phyloP scores from a whole-genome alignment of 805 yeast species.

The Ogataea methylovora region DNA sequence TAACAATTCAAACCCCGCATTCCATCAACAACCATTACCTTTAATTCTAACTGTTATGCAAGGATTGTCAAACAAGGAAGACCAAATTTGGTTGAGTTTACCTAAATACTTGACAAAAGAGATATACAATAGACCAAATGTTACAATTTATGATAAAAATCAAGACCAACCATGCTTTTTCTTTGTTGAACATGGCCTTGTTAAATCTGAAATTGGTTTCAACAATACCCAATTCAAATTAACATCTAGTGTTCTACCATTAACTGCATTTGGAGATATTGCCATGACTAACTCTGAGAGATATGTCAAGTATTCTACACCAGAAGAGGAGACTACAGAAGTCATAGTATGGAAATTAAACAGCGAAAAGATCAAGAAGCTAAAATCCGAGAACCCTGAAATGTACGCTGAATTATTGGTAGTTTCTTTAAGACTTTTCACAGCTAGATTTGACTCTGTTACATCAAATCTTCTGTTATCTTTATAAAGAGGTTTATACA shows the following conservation, averaged over 20 bases:
- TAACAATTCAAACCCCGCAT: constrained; percentile 22
- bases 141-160: constrained; percentile 35
- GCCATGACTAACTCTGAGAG: constrained; percentile 29
- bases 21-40: no score
- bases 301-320: constrained; percentile 33
- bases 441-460: constrained; percentile 66
- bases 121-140: constrained; percentile 1
- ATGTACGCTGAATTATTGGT: constrained; percentile 57
- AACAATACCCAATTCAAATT: constrained; percentile 25
- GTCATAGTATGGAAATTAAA: constrained; percentile 65
- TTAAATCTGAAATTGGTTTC: constrained; percentile 37
- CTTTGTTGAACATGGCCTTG: constrained; percentile 44
- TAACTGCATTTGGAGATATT: constrained; percentile 69
- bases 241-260: constrained; percentile 47
- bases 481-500: no score
- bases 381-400: constrained; percentile 42
- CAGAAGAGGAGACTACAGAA: constrained; percentile 43
- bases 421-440: constrained; percentile 54
- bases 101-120: constrained; percentile 44
- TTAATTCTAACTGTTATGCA: constrained; percentile 58
- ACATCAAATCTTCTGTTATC: constrained; percentile 66
- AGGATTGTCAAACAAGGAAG: constrained; percentile 43
- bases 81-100: constrained; percentile 58
- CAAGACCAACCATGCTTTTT: constrained; percentile 45
- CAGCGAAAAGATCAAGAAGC: constrained; percentile 31